A percentile compares a stretch with the other conserved stretches of the same genome.
Conservation (phyloP, 257 asterid genomes). For the Solanum peruvianum region DNA sequence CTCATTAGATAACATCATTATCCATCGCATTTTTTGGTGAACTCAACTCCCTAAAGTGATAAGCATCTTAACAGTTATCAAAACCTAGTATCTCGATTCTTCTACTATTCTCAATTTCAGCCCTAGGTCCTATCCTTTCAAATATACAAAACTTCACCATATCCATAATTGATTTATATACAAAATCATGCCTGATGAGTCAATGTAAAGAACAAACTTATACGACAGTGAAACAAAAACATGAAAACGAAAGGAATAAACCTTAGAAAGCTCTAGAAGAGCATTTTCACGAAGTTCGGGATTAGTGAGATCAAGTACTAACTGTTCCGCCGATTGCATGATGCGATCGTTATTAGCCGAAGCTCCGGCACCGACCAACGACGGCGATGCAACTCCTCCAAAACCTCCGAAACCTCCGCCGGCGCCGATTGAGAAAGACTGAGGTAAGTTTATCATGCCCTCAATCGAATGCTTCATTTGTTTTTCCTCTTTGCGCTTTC, state of each 20-base stretch:
- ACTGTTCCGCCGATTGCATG: constrained; percentile 50
- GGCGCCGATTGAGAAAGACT: constrained; percentile 16
- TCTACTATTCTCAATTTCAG: not conserved
- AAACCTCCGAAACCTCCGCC: constrained; percentile 24
- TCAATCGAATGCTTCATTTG: not conserved
- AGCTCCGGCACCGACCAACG: constrained; percentile 6
- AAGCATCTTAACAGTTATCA: not conserved
- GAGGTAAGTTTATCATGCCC: constrained; percentile 30
- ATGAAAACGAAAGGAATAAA: not conserved
- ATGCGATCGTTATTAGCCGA: constrained; percentile 42
- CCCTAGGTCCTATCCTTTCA: not conserved
- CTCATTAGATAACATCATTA: not conserved
- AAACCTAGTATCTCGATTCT: not conserved
- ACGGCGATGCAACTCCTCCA: not conserved
- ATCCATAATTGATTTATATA: not conserved
- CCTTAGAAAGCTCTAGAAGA: constrained; percentile 15
- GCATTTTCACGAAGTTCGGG: constrained; percentile 11
- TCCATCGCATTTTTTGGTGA: not conserved
- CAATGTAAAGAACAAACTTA: not conserved
- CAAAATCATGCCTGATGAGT: not conserved
- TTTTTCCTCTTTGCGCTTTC: not conserved
- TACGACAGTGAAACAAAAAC: not conserved
- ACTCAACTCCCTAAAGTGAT: too few relatives aligned
- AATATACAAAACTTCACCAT: not conserved
- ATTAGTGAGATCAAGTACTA: constrained; percentile 14